Base-by-base conservation (phyloP, 352 stramenopile species). In the Elongisporangium undulatum region DNA sequence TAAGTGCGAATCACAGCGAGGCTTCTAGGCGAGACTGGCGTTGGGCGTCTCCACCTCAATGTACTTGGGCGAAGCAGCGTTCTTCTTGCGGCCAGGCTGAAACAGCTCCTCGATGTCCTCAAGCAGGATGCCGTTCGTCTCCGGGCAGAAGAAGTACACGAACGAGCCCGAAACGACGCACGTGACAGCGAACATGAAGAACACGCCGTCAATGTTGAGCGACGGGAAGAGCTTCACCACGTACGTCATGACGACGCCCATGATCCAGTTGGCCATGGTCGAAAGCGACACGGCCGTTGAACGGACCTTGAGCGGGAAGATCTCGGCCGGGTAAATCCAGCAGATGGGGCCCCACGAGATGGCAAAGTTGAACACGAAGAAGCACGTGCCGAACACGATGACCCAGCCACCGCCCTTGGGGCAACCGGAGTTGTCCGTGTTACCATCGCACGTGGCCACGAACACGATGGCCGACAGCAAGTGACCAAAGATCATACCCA, bases 71-170 rank as follows among this genome's bases (percentile, higher is more conserved):
- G 62, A 71, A 7, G 24, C 3, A 34, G 3, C 24, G 19, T 29
- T 51, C 39, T 68, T 62, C 57, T 74, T 69, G 59, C 69, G 51
- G 58, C 70, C 61, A 57, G 75, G 63, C 56, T 74, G 29, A 52
- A 89, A 86, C 17, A 89, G 58, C 38, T 67, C 72, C 58, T 88
- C 78, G 22, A 74, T 86, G 51, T 85, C 75, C 61, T 88, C 78
- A 8, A 88, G 59, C 17, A 86, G 23, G n/a, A 86, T 67, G 2
- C 68, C 62, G 10, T 69, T 79, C 7, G 77, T 85, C 68, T 87
- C 77, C 4, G 64, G 72, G n/a, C n/a, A n/a, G n/a, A n/a, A n/a
- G n/a, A n/a, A n/a, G n/a, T n/a, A n/a, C n/a, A n/a, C n/a, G n/a
- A n/a, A n/a, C n/a, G n/a, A n/a, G n/a, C n/a, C n/a, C n/a, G n/a